phyloP scores from a whole-genome alignment of 805 yeast genomes.

The Lipomyces chichibuensis region DNA sequence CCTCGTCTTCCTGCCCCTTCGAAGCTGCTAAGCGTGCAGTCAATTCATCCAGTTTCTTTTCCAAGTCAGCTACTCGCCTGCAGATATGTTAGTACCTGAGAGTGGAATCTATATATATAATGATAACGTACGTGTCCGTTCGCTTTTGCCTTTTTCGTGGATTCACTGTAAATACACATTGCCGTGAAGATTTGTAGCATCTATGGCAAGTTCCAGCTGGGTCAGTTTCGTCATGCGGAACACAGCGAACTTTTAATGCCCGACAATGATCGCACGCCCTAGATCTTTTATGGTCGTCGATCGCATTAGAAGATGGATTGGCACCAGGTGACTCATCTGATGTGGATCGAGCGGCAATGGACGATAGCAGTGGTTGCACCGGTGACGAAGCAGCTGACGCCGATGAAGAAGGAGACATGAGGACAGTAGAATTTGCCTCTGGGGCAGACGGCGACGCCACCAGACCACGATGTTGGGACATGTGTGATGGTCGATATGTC shows the following conservation, averaged over 20 bases:
- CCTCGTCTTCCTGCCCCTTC: neutral
- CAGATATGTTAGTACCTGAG: slow-evolving; percentile 1
- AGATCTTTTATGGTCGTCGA: slow-evolving; percentile 32
- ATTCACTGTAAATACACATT: slow-evolving; percentile 68
- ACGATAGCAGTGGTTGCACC: neutral
- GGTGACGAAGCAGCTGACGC: neutral
- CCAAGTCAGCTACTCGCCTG: slow-evolving; percentile 44
- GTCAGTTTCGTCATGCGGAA: slow-evolving; percentile 63
- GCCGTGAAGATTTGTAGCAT: slow-evolving; percentile 64
- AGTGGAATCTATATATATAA: neutral
- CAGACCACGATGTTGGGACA: neutral
- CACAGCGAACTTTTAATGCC: slow-evolving; percentile 78
- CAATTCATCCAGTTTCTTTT: slow-evolving; percentile 40
- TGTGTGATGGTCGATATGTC: neutral
- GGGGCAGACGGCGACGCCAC: neutral
- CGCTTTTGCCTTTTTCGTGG: slow-evolving; percentile 57
- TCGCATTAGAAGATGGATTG: neutral
- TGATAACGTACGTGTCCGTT: slow-evolving; percentile 40
- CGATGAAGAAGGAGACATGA: neutral
- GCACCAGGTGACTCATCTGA: slow-evolving; percentile 1
- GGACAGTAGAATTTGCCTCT: neutral
- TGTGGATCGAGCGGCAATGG: neutral
- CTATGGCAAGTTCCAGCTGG: slow-evolving; percentile 71
- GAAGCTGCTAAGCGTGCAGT: slow-evolving; percentile 18
- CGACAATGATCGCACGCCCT: slow-evolving; percentile 61